phyloP scores from a whole-genome alignment of 2,329 filamentous ascomycete species.

The Zopfia rhizophila region DNA sequence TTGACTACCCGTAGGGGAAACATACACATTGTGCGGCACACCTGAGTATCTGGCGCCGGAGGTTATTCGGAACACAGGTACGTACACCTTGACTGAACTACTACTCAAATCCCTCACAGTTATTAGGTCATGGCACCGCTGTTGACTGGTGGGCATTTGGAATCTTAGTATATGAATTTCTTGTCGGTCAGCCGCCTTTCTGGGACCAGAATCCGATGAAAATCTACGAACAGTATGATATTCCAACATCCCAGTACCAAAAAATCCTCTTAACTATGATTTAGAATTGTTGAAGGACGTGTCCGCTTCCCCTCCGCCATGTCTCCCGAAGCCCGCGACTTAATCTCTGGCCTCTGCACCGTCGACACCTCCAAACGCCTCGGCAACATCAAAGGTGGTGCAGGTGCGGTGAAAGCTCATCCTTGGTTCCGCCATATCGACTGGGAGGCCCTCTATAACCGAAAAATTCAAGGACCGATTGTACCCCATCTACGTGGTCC shows the following conservation, averaged over 20 bases:
- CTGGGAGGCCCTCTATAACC: slow-evolving; percentile 77
- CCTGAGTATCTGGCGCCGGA: slow-evolving; percentile 87
- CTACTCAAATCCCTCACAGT: slow-evolving; percentile 24
- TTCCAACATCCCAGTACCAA: slow-evolving; percentile 1
- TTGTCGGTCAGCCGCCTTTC: slow-evolving; percentile 86
- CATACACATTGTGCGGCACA: slow-evolving; percentile 84
- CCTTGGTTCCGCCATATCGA: slow-evolving; percentile 78
- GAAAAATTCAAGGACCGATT: slow-evolving; percentile 74
- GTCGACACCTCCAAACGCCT: slow-evolving; percentile 81
- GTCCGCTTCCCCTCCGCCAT: slow-evolving; percentile 77
- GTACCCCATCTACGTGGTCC: slow-evolving; percentile 77
- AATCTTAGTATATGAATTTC: slow-evolving; percentile 84
- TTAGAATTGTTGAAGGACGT: slow-evolving; percentile 80
- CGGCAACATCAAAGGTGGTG: slow-evolving; percentile 81
- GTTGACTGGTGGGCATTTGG: slow-evolving; percentile 92
- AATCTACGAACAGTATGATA: slow-evolving; percentile 75
- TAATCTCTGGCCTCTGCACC: slow-evolving; percentile 80
- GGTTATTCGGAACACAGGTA: slow-evolving; percentile 83
- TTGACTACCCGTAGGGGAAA: slow-evolving; percentile 71
- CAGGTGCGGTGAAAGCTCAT: slow-evolving; percentile 76
- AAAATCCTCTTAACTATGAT: background rate
- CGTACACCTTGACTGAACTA: slow-evolving; percentile 8
- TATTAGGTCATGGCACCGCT: slow-evolving; percentile 69
- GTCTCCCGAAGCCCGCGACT: slow-evolving; percentile 75
- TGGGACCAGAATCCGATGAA: slow-evolving; percentile 89